Base-by-base conservation (phyloP, 371 early-diverging fungal species). In the Mortierella sp. region DNA sequence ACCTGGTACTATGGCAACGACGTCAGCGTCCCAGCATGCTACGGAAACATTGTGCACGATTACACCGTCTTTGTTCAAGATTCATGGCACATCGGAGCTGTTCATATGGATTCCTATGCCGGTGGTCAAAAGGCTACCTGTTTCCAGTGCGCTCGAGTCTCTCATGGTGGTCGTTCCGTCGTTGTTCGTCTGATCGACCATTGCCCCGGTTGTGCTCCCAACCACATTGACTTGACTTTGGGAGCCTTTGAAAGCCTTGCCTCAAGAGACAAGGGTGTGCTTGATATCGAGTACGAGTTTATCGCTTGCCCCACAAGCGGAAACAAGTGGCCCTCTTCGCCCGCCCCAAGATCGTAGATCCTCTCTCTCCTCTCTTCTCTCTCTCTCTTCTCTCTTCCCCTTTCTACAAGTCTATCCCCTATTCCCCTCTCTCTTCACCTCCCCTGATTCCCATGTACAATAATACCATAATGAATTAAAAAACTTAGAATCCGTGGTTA, bases 1-100 rank as follows among this genome's bases (percentile, higher is more conserved):
- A 68, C 68, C 48, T 68, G 68, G 68, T 68, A 60, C 50, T 43
- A 60, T 29, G 68, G 68, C 60, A 21, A 11, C 3, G 61, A 68
- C 59, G 45, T 52, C 46, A n/a, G 26, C 15, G 26, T 45, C 25
- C 21, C 61, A 29, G 68, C 68, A n/a, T 68, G 68, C 68, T 68
- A 68, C 18, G 68, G 68, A n/a, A 51, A 53, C 25, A 51, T 68
- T 21, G 19, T 52, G 29, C 37, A 37, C 9, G 55, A 61, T 55
- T 45, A 60, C 26, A 45, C 55, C 37, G 56, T 68, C 52, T 21
- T 60, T 19, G 68, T 61, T 46, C 2, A 52, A 23, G 68, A 68
- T 23, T 53, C 30, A 30, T 68, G 68, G 68, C 68, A 60, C 61
- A 61, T 68, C 19, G 68, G 53, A 7, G 68, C 68, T 23, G 61